phyloP scores from a whole-genome alignment of 2,329 filamentous ascomycete species.

The Ampelomyces quisqualis region DNA sequence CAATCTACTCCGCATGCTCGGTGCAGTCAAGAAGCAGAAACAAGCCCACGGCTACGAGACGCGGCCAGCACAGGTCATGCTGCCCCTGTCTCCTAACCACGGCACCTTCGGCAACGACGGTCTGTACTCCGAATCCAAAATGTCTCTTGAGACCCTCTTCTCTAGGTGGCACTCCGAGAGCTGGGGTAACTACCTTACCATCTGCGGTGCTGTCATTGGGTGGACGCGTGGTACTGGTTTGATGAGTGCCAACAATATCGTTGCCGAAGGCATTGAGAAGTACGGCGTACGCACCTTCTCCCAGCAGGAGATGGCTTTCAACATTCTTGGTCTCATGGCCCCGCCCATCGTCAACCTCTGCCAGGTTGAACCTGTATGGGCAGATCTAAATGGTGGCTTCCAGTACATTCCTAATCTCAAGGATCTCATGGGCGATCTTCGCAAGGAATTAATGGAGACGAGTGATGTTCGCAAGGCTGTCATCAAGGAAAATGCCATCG shows the following conservation, averaged over 20 bases:
- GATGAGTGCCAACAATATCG: conserved; percentile 97
- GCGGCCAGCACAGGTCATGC: conserved; percentile 91
- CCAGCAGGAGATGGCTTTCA: conserved; percentile 99
- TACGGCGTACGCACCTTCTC: conserved; percentile 98
- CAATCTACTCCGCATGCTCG: conserved; percentile 88
- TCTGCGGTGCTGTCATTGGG: conserved; percentile 96
- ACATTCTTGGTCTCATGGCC: conserved; percentile 92
- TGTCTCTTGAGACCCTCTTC: conserved; percentile 95
- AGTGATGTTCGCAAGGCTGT: conserved; percentile 92
- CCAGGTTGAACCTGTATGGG: conserved; percentile 92
- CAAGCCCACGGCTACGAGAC: conserved; percentile 85
- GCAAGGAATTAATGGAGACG: conserved; percentile 92
- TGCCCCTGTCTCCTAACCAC: conserved; percentile 95
- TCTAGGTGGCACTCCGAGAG: conserved; percentile 97
- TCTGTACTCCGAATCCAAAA: conserved; percentile 97
- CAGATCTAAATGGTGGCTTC: conserved; percentile 94
- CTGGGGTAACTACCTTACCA: conserved; percentile 96
- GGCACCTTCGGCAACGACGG: conserved; percentile 98
- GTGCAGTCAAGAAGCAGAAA: conserved; percentile 89
- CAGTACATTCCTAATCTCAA: conserved; percentile 98
- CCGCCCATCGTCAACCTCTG: conserved; percentile 92
- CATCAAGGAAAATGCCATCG: conserved; percentile 90
- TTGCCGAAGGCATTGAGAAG: conserved; percentile 93
- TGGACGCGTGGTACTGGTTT: conserved; percentile 98
- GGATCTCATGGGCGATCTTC: conserved; percentile 86